Conservation (phyloP, 129 eudicot species). For the Flaveria brownii region DNA sequence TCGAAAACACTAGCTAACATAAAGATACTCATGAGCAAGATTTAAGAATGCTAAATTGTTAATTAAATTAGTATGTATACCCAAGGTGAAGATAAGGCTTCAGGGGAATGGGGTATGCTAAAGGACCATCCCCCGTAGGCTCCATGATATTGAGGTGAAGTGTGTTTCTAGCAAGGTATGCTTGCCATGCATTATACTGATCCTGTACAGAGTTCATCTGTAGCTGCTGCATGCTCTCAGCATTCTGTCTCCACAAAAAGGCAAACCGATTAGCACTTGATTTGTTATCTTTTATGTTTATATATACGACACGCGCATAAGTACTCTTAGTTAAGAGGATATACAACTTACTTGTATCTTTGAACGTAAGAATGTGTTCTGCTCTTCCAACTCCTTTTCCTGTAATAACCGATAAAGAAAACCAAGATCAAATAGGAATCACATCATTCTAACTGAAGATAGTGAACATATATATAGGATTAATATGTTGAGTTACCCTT, state of each 20-base stretch:
- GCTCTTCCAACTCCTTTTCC: constrained; percentile 63
- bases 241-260: constrained; percentile 36
- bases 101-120: constrained; percentile 23
- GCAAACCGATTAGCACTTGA: background rate
- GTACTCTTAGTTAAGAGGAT: background rate
- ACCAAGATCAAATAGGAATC: background rate
- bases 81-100: constrained; percentile 42
- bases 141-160: constrained; percentile 47
- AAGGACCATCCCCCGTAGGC: constrained; percentile 25
- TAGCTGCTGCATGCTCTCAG: constrained; percentile 62
- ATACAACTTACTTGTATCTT: constrained; percentile 45
- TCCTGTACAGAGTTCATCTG: constrained; percentile 49
- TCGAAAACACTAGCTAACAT: background rate
- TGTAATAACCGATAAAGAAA: constrained; percentile 18
- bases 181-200: constrained; percentile 35
- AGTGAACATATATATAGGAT: constrained; percentile 8
- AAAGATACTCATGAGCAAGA: background rate
- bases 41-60: background rate
- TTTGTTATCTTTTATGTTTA: background rate
- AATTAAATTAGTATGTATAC: constrained; percentile 10
- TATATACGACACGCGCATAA: background rate
- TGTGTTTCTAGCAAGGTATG: constrained; percentile 35
- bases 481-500: constrained; percentile 55
- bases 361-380: constrained; percentile 54
- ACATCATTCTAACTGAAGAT: background rate